Percentiles rank a stretch among this genome's conserved stretches.
Evolutionary conservation across 2,329 filamentous ascomycete species (phyloP).

Genomic region (Xylariales sp.): DNA sequence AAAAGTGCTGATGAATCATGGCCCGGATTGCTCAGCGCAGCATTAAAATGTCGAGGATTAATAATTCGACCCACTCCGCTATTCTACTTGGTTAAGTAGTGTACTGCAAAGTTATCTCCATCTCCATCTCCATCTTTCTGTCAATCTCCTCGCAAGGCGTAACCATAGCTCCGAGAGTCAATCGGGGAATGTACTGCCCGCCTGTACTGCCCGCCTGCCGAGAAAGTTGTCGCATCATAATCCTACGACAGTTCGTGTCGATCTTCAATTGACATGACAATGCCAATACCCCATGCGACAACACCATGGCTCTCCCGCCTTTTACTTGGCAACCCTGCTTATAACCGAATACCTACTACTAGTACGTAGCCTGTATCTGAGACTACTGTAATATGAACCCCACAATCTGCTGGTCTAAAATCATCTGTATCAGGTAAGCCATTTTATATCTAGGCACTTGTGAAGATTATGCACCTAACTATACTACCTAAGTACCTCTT

Average conservation of each 20-base stretch:
- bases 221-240: slow-evolving; percentile 6
- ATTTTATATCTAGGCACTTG: slow-evolving; percentile 11
- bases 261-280: slow-evolving; percentile 27
- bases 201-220: no score
- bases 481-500: background rate
- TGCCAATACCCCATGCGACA: slow-evolving; percentile 2
- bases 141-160: slow-evolving; percentile 18
- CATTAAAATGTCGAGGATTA: slow-evolving; percentile 35
- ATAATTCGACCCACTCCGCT: slow-evolving; percentile 37
- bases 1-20: slow-evolving; percentile 40
- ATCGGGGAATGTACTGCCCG: background rate
- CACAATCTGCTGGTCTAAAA: background rate
- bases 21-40: slow-evolving; percentile 40
- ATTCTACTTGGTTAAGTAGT: background rate
- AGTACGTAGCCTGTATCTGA: no score
- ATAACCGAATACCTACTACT: slow-evolving; percentile 1
- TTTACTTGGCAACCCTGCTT: slow-evolving; percentile 15
- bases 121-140: background rate
- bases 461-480: background rate
- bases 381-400: no score
- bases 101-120: background rate
- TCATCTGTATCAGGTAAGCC: slow-evolving; percentile 11
- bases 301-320: slow-evolving; percentile 27
- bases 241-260: slow-evolving; percentile 28
- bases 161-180: slow-evolving; percentile 27